phyloP scores from a whole-genome alignment of 306 rosid genomes.

The Cucurbita ficifolia region DNA sequence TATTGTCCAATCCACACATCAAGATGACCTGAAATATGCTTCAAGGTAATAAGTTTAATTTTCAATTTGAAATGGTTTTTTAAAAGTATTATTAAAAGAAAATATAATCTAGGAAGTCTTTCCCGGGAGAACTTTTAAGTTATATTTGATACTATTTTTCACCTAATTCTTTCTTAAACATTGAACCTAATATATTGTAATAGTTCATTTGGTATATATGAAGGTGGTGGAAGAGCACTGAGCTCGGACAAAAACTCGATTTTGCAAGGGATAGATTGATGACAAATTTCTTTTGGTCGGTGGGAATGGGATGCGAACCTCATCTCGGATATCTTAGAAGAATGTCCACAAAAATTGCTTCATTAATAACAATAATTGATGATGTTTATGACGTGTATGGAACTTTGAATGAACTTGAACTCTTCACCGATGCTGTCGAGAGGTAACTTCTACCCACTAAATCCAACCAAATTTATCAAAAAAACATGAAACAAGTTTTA shows the following conservation, averaged over 20 bases:
- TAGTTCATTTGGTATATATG: not conserved
- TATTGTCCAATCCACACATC: not conserved
- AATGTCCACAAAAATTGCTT: not conserved
- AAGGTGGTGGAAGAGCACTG: slow-evolving; percentile 9
- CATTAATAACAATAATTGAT: not conserved
- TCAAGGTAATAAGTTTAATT: not conserved
- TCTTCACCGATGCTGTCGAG: not conserved
- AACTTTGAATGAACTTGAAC: not conserved
- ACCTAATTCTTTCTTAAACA: too few species aligned
- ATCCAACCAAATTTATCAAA: too few species aligned
- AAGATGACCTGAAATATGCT: not conserved
- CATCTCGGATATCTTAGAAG: not conserved
- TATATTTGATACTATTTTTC: too few species aligned
- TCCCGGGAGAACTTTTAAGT: too few species aligned
- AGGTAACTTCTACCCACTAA: not conserved
- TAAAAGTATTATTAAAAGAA: too few species aligned
- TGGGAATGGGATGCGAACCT: not conserved
- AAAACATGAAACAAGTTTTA: too few species aligned
- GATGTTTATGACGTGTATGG: slow-evolving; percentile 6
- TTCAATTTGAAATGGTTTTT: not conserved
- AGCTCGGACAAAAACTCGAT: not conserved
- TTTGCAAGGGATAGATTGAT: slow-evolving; percentile 3
- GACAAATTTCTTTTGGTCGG: not conserved
- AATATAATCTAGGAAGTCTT: too few species aligned
- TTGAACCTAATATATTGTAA: too few species aligned